phyloP scores from a whole-genome alignment of 2,329 filamentous ascomycete species.

The Emydomyces testavorans region DNA sequence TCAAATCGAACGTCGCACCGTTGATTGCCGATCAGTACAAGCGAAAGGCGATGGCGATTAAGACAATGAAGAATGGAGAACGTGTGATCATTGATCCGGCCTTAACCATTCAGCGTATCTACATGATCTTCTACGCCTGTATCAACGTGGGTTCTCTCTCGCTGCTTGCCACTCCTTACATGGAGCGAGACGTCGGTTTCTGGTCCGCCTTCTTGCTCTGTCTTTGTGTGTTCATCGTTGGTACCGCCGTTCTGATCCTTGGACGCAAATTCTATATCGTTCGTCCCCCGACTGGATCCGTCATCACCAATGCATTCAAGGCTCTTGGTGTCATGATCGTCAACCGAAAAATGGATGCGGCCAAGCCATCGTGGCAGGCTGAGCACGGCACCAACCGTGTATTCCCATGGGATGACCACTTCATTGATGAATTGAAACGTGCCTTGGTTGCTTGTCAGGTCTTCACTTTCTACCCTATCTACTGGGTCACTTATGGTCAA shows the following conservation, averaged over 20 bases:
- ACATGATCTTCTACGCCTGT: slow-evolving; percentile 64
- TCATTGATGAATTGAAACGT: slow-evolving; percentile 61
- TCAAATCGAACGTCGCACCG: slow-evolving; percentile 54
- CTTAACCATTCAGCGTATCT: slow-evolving; percentile 56
- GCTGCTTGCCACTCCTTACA: slow-evolving; percentile 53
- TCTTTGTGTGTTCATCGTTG: slow-evolving; percentile 52
- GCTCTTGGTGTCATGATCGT: slow-evolving; percentile 46
- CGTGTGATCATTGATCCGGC: slow-evolving; percentile 55
- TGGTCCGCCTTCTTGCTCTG: slow-evolving; percentile 53
- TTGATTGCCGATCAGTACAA: slow-evolving; percentile 56
- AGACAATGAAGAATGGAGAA: slow-evolving; percentile 37
- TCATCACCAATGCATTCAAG: slow-evolving; percentile 56
- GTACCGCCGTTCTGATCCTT: slow-evolving; percentile 44
- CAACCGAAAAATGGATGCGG: slow-evolving; percentile 46
- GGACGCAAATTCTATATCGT: slow-evolving; percentile 38
- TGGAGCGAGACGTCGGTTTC: slow-evolving; percentile 58
- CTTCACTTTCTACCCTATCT: slow-evolving; percentile 58
- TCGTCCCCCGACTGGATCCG: slow-evolving; percentile 47
- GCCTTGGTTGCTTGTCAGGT: slow-evolving; percentile 57
- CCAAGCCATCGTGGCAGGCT: slow-evolving; percentile 55
- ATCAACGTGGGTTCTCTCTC: slow-evolving; percentile 64
- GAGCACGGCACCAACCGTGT: slow-evolving; percentile 37
- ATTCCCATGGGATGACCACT: slow-evolving; percentile 55
- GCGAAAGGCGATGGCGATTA: slow-evolving; percentile 42
- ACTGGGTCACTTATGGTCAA: slow-evolving; percentile 58